Conservation (phyloP, 1,139 yeast species). For the Candida tropicalis region DNA sequence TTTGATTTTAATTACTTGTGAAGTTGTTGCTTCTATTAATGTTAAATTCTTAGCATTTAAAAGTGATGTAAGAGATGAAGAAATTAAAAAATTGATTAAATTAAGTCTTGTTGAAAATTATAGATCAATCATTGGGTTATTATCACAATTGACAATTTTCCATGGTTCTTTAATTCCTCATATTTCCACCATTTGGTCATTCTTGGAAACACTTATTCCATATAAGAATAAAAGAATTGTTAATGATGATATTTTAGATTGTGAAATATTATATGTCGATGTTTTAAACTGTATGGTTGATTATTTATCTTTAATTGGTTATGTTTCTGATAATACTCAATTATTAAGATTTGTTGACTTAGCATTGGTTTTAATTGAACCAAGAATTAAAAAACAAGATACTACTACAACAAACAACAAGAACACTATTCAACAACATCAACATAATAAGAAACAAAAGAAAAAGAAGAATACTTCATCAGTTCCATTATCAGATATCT, state of each 20-base stretch:
- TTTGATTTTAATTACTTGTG: constrained; percentile 47
- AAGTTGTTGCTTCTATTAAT: constrained; percentile 55
- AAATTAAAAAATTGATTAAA: constrained; percentile 40
- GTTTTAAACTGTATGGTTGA: constrained; percentile 31
- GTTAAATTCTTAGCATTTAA: constrained; percentile 55
- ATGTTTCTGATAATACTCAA: constrained; percentile 40
- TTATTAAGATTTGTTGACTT: constrained; percentile 49
- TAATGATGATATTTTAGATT: constrained; percentile 27
- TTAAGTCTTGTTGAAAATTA: constrained; percentile 49
- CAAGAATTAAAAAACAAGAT: constrained; percentile 25
- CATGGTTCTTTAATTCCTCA: constrained; percentile 54
- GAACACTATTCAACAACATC: background rate
- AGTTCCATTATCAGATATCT: constrained; percentile 65
- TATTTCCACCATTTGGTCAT: constrained; percentile 46
- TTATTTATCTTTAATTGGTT: constrained; percentile 33
- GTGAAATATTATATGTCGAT: constrained; percentile 34
- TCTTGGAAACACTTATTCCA: constrained; percentile 58
- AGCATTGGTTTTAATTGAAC: constrained; percentile 47
- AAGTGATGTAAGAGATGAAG: constrained; percentile 59
- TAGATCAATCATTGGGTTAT: constrained; percentile 41
- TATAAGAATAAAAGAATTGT: constrained; percentile 43
- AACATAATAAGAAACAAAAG: constrained; percentile 27
- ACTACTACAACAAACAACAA: background rate
- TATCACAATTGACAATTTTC: constrained; percentile 43
- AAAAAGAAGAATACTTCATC: constrained; percentile 47